Percentiles rank a stretch among this genome's conserved stretches.
phyloP scores from a whole-genome alignment of 805 yeast species.

The Millerozyma acaciae region DNA sequence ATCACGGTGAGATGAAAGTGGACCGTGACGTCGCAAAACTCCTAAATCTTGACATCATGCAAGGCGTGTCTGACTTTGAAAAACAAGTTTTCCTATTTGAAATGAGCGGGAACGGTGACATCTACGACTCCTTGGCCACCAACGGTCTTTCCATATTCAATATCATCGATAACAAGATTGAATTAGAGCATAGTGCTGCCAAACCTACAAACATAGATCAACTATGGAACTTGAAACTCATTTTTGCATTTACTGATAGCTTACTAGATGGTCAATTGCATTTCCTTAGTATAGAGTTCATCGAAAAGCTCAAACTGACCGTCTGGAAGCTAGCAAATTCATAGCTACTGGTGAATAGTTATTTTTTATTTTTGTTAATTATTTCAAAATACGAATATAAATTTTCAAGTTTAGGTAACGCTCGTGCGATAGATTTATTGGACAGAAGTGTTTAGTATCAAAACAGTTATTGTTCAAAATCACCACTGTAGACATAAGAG shows the following conservation, averaged over 20 bases:
- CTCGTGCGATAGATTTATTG: too few relatives aligned
- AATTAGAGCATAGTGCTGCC: conserved; percentile 41
- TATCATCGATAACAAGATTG: conserved; percentile 53
- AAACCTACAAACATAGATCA: conserved; percentile 47
- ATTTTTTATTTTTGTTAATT: too few relatives aligned
- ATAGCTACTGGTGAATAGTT: conserved; percentile 1
- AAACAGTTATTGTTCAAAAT: too few relatives aligned
- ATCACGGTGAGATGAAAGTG: conserved; percentile 22
- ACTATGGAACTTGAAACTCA: conserved; percentile 57
- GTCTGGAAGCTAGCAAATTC: conserved; percentile 26
- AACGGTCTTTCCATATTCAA: conserved; percentile 40
- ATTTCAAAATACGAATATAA: neutral
- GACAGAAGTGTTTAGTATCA: too few relatives aligned
- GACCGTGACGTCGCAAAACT: conserved; percentile 23
- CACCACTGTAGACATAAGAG: too few relatives aligned
- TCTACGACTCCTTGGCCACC: conserved; percentile 14
- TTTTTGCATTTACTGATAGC: conserved; percentile 58
- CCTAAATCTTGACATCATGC: conserved; percentile 20
- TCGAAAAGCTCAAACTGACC: conserved; percentile 48
- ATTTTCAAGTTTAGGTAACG: neutral
- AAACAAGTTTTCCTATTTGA: conserved; percentile 28
- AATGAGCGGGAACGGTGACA: conserved; percentile 12
- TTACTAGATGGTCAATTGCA: conserved; percentile 32
- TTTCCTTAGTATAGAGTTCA: conserved; percentile 46
- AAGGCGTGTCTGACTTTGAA: conserved; percentile 22